A percentile compares a stretch with the other conserved stretches of the same genome.
These are phyloP conservation scores for Cercospora sp. DNA, from an alignment of 2,329 filamentous ascomycete species.

Conservation along the genomic window DNA sequence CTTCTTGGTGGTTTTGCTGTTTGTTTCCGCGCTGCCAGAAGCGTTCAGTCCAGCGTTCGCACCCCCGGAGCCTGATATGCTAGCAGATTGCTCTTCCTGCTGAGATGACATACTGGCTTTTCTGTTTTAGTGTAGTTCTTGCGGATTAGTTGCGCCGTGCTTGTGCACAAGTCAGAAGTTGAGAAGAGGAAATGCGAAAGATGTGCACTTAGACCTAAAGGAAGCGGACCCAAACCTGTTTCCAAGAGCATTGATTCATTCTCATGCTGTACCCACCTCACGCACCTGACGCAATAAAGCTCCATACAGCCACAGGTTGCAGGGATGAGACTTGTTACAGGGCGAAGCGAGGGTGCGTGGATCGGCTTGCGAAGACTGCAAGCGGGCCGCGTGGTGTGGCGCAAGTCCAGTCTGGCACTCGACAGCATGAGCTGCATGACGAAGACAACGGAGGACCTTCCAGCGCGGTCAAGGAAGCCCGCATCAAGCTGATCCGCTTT, in stretches of 20 bases:
- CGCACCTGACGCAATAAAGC: constrained; percentile 29
- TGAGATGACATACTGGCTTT: constrained; percentile 27
- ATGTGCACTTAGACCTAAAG: constrained; percentile 18
- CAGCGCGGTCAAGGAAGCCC: background rate
- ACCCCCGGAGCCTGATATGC: constrained; percentile 30
- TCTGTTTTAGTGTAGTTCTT: background rate
- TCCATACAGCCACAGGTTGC: constrained; percentile 30
- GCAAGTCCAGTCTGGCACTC: constrained; percentile 4
- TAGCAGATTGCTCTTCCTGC: constrained; percentile 29
- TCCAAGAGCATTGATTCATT: constrained; percentile 20
- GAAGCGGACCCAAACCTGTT: constrained; percentile 30
- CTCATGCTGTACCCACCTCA: constrained; percentile 22
- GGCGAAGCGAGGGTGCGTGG: constrained; percentile 12
- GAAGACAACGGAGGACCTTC: background rate
- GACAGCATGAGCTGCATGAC: constrained; percentile 6
- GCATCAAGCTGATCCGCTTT: background rate
- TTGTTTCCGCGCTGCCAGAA: constrained; percentile 34
- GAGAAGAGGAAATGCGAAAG: constrained; percentile 13
- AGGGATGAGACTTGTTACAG: constrained; percentile 18
- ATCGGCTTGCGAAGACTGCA: constrained; percentile 7
- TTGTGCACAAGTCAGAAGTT: background rate
- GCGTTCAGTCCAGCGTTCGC: constrained; percentile 34
- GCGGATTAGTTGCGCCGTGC: background rate
- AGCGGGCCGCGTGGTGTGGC: constrained; percentile 19
- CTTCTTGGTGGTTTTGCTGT: constrained; percentile 47